Evolutionary conservation across 2,329 filamentous ascomycete species (phyloP), one percentile per base, ranked within the genome.

Genomic region (Sphaerulina vaccinii): DNA sequence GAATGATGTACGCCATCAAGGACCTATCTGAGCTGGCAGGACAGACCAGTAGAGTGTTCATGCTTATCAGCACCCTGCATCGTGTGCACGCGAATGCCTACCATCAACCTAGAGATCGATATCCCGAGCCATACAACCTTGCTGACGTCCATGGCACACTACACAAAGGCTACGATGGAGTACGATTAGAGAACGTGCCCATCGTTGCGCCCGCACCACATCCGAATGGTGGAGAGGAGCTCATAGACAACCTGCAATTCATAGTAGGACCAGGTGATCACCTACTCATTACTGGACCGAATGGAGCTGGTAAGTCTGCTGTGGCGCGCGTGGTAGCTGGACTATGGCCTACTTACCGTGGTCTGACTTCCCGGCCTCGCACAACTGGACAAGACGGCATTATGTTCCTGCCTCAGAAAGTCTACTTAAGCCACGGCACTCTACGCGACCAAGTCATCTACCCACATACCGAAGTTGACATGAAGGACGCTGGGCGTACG

Each of bases 1-100:
- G 93, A 40, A 96, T 99, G 90, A 99, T 99, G 93, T 99, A 99
- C 76, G 93, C 88, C 56, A 95, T 99, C 77, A 99, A 99, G 73
- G 95, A 99, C 66, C 82, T 99, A 29, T 91, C 91, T 1, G 93
- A 99, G 69, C 78, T 99, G 27, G 93, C 93, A 4, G 93, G 93
- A 18, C 95, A 97, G 73, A 99, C 93, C 0, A 96, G 90, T 52
- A 85, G 93, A 38, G 91, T 99, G 10, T 99, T 96, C 74, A 95
- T 90, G 9, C 79, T 99, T 35, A 95, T 99, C 65, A 92, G 90
- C 38, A 96, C 93, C 0, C 80, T 99, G 21, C 93, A 99, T 67
- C 85, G 93, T 24, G 91, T 95, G 1, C 91, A 99, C 65, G 90
- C 93, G 43, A 82, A 90, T 65, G 88, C 91, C 1, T 99, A 99